Conservation (phyloP, 495 filamentous ascomycete species). For the Penicillium steckii region DNA sequence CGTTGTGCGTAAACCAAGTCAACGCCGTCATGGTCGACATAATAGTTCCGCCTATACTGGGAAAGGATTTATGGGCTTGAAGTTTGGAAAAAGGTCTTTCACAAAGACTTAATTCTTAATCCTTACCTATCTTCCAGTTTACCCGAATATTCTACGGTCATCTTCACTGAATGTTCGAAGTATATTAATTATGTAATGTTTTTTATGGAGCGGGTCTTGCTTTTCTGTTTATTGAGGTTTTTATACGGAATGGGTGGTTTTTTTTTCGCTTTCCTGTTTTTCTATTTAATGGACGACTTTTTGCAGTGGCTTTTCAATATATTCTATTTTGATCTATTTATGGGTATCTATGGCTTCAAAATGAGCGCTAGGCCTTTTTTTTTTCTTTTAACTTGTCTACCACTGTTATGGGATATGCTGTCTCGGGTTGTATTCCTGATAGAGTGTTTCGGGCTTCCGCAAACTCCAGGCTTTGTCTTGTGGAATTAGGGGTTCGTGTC, state of each 20-base stretch:
- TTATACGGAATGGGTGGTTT: neutral
- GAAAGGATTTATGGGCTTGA: slow-evolving; percentile 39
- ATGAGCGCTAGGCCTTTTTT: too few species aligned
- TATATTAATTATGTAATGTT: slow-evolving; percentile 8
- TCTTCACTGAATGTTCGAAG: neutral
- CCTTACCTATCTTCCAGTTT: neutral
- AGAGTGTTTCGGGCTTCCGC: too few species aligned
- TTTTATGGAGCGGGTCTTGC: neutral
- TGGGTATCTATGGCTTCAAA: too few species aligned
- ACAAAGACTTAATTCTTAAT: slow-evolving; percentile 25
- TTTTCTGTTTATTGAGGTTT: neutral
- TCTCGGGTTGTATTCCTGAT: too few species aligned
- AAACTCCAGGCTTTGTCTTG: too few species aligned
- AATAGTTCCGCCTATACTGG: slow-evolving; percentile 18
- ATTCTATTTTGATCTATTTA: neutral
- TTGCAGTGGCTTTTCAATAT: too few species aligned
- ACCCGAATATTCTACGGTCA: neutral
- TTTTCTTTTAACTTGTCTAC: too few species aligned
- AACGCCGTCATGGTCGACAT: slow-evolving; percentile 20
- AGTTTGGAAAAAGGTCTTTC: slow-evolving; percentile 29
- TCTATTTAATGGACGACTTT: too few species aligned
- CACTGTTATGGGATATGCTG: too few species aligned
- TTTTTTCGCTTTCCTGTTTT: neutral
- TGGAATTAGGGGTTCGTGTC: too few species aligned
- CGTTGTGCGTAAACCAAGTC: slow-evolving; percentile 16